Conservation (phyloP, 1,284 basidiomycete genomes). For the Cystobasidium sp. region DNA sequence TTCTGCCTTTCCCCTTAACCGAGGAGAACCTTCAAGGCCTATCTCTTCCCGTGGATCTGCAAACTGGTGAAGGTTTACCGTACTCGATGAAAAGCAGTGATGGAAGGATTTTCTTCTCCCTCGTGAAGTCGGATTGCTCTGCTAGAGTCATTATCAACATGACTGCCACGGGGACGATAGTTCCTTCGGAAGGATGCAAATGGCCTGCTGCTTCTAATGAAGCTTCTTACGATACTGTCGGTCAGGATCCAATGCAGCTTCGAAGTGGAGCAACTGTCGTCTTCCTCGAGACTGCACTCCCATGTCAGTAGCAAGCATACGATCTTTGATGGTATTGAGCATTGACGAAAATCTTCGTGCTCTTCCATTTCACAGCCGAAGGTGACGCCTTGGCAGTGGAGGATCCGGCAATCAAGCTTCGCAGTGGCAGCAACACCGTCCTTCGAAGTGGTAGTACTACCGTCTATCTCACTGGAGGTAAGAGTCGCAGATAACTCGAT, state of each 20-base stretch:
- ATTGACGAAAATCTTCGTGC: too few relatives aligned
- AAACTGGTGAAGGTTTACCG: background rate
- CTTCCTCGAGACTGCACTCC: too few relatives aligned
- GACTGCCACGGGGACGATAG: background rate
- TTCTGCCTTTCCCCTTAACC: background rate
- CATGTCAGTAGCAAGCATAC: too few relatives aligned
- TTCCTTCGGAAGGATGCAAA: too few relatives aligned
- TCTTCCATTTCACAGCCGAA: too few relatives aligned
- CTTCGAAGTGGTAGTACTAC: background rate
- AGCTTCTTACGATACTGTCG: too few relatives aligned
- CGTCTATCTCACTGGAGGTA: constrained; percentile 9
- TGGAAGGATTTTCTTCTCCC: background rate
- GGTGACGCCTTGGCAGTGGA: background rate
- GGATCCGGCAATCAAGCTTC: background rate
- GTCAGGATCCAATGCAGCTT: too few relatives aligned
- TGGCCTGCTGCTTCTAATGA: too few relatives aligned
- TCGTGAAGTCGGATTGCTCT: background rate
- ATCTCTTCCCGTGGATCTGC: background rate
- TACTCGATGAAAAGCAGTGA: background rate
- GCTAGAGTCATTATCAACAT: constrained; percentile 6
- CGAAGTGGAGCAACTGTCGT: too few relatives aligned
- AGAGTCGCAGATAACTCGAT: background rate
- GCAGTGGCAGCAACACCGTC: background rate
- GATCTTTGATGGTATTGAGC: too few relatives aligned
- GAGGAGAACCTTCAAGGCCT: background rate